Evolutionary conservation across 1,284 basidiomycete species (phyloP), one percentile per base, ranked within the genome.

Genomic region (Apiotrichum domesticum): DNA sequence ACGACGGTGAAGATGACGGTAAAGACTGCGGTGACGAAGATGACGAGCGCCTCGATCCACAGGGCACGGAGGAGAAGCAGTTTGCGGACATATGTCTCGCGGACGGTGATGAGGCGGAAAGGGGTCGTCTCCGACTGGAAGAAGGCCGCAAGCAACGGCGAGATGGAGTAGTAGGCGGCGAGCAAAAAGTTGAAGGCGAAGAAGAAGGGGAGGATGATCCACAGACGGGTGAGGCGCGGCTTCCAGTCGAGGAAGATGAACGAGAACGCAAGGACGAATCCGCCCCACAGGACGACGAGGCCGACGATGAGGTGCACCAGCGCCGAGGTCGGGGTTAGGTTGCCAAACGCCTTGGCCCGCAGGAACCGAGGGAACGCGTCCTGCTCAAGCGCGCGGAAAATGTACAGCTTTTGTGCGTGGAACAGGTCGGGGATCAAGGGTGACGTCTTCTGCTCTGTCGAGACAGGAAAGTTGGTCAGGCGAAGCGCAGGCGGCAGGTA

Each of bases 311-410:
- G 83, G 58, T 91, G 82, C 11, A 93, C 85, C 48, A 97, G 82
- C 2, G 90, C 85, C 33, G 87, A 88, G 59, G 95, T 82, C 9
- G 93, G 92, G 0, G 94, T 97, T 55, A 98, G 79, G 76, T 98
- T 98, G 43, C 92, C 91, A 71, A 98, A 98, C 8, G 94, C 93
- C 77, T 98, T 98, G 4, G 90, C 86, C 55, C 95, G 84, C 54
- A 98, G 79, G 82, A 98, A 98, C 3, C 93, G 83, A 46, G 92
- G 91, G 80, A 95, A 98, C n/a, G 90, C 89, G 70, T 97, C 93
- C 75, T 93, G 88, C 73, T 97, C 94, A 86, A 97, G 95, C 4
- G 91, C 91, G 54, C 90, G 83, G 81, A 95, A 96, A 70, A 94
- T 92, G 72, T 96, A 97, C 71, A 96, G 90, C 79, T 98, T 98